Conservation (phyloP, 495 filamentous ascomycete genomes). For the Astrocystis sublimbata region DNA sequence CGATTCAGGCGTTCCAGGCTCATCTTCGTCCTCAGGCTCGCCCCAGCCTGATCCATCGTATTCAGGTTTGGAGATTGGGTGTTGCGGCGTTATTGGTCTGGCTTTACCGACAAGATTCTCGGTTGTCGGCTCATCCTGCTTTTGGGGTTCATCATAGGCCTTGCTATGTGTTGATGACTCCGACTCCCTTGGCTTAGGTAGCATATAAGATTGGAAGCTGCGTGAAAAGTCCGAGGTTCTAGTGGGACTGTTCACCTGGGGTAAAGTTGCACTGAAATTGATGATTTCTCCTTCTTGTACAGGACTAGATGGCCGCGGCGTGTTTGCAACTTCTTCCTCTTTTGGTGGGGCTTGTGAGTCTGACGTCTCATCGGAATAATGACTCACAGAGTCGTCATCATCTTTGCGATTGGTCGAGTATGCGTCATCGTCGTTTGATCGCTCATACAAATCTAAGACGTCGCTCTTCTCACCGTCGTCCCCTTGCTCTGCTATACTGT, state of each 20-base stretch:
- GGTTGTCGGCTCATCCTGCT: no score
- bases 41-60: conserved; percentile 59
- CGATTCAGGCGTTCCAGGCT: conserved; percentile 86
- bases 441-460: conserved; percentile 28
- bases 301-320: conserved; percentile 46
- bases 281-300: conserved; percentile 29
- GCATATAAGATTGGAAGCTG: conserved; percentile 45
- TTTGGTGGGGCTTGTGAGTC: conserved; percentile 5
- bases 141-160: conserved; percentile 49
- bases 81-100: conserved; percentile 67
- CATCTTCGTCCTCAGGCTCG: conserved; percentile 48
- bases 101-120: conserved; percentile 25
- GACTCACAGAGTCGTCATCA: conserved; percentile 27
- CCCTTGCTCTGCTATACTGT: conserved; percentile 70
- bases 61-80: conserved; percentile 52
- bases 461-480: conserved; percentile 30
- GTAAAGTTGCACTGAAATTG: conserved; percentile 33
- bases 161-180: conserved; percentile 32
- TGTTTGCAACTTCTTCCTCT: conserved; percentile 34
- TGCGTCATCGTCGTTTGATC: conserved; percentile 23
- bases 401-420: conserved; percentile 12
- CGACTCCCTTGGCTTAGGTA: conserved; percentile 40
- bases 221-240: conserved; percentile 41
- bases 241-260: conserved; percentile 24
- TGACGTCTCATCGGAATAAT: conserved; percentile 31